Evolutionary conservation across 345 rosid species (phyloP).

Genomic region (Aquilaria sinensis): DNA sequence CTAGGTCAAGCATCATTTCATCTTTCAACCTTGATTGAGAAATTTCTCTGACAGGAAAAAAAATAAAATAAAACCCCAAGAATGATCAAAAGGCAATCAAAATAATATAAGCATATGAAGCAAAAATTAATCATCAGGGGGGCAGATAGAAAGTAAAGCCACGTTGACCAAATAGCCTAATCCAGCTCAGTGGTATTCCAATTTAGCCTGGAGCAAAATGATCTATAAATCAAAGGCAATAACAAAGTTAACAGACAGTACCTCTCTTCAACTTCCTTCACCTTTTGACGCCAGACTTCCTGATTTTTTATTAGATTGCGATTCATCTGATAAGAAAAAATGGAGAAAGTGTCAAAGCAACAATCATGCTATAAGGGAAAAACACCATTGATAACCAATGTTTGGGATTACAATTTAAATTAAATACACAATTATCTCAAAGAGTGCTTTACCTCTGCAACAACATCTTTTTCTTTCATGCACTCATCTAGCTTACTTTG

Average conservation of each 20-base stretch:
- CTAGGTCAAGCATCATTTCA: slow-evolving; percentile 58
- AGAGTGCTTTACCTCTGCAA: slow-evolving; percentile 48
- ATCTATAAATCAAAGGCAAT: neutral
- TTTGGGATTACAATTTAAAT: neutral
- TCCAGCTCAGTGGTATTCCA: too few relatives aligned
- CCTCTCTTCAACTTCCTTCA: slow-evolving; percentile 82
- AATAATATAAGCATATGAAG: too few relatives aligned
- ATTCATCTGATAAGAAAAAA: slow-evolving; percentile 39
- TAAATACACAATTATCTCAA: neutral
- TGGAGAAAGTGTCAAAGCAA: neutral
- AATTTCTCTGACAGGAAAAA: slow-evolving; percentile 39
- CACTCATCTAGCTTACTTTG: slow-evolving; percentile 55
- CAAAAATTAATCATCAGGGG: too few relatives aligned
- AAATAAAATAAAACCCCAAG: neutral
- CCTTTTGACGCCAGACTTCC: slow-evolving; percentile 52
- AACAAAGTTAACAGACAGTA: slow-evolving; percentile 16
- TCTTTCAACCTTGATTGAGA: slow-evolving; percentile 38
- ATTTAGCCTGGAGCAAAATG: neutral
- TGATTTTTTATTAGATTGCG: slow-evolving; percentile 66
- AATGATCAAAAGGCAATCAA: neutral
- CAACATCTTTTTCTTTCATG: slow-evolving; percentile 51
- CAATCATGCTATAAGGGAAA: neutral
- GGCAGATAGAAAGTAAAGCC: too few relatives aligned
- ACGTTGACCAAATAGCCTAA: too few relatives aligned
- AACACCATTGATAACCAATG: neutral